A percentile compares a stretch with the other conserved stretches of the same genome.
These are phyloP conservation scores for Penicillium sumatraense DNA, from an alignment of 2,329 filamentous ascomycete genomes.

Conservation along the genomic window DNA sequence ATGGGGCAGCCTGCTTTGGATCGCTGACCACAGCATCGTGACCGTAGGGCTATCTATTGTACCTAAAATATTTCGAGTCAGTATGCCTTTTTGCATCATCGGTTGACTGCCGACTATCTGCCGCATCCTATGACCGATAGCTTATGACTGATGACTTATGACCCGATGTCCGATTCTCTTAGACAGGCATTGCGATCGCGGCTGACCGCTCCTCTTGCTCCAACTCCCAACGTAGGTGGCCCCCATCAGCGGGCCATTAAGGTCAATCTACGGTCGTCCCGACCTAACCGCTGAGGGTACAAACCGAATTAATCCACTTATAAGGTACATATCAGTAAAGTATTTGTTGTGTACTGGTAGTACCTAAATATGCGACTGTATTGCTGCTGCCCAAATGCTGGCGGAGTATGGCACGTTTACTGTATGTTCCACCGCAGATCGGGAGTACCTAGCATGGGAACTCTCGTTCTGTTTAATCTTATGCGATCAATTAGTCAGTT, in stretches of 20 bases:
- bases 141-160: not conserved
- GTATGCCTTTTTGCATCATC: not conserved
- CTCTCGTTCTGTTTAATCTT: not conserved
- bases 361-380: conserved; percentile 1
- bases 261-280: conserved; percentile 4
- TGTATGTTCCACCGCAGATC: conserved; percentile 17
- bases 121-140: not conserved
- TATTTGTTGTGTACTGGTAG: not conserved
- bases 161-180: not conserved
- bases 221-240: not conserved
- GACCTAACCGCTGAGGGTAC: not conserved
- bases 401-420: conserved; percentile 1
- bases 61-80: not conserved
- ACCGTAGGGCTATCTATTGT: not conserved
- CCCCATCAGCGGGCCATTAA: not conserved
- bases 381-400: conserved; percentile 2
- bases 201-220: conserved; percentile 23
- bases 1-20: not conserved
- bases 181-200: conserved; percentile 8
- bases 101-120: not conserved
- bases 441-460: conserved; percentile 4
- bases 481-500: not conserved
- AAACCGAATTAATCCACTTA: too few species aligned
- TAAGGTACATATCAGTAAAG: too few species aligned
- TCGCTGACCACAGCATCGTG: not conserved